Evolutionary conservation across 2,329 filamentous ascomycete species (phyloP).

Genomic region (Penicillium nordicum): DNA sequence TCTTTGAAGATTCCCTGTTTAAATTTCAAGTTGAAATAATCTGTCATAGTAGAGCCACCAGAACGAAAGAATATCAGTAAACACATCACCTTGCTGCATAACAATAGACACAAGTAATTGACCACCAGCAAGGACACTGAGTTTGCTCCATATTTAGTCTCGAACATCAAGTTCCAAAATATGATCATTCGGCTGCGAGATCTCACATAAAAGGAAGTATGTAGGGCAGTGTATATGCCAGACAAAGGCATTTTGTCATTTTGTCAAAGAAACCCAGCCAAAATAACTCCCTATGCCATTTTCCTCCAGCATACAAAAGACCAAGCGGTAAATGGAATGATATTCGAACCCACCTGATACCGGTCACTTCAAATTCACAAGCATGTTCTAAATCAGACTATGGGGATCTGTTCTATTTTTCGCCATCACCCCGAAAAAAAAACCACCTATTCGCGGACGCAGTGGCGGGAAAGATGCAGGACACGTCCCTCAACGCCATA

Average conservation of each 20-base stretch:
- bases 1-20: neutral
- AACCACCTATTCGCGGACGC: neutral
- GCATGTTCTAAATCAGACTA: neutral
- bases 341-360: neutral
- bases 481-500: conserved; percentile 12
- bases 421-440: neutral
- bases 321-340: neutral
- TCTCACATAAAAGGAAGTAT: neutral
- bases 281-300: neutral
- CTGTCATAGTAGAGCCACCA: neutral
- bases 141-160: neutral
- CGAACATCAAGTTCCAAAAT: neutral
- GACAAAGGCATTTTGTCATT: neutral
- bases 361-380: neutral
- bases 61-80: neutral
- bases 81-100: neutral
- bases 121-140: neutral
- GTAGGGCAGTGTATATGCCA: neutral
- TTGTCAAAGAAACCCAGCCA: neutral
- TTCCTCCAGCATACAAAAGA: neutral
- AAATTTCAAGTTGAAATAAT: neutral
- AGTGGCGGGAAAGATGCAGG: conserved; percentile 19
- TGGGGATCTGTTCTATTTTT: neutral
- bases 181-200: neutral
- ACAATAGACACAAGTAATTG: neutral